A percentile compares a stretch with the other conserved stretches of the same genome.
Conservation (phyloP, 2,329 filamentous ascomycete genomes). For the Corynespora cassiicola region DNA sequence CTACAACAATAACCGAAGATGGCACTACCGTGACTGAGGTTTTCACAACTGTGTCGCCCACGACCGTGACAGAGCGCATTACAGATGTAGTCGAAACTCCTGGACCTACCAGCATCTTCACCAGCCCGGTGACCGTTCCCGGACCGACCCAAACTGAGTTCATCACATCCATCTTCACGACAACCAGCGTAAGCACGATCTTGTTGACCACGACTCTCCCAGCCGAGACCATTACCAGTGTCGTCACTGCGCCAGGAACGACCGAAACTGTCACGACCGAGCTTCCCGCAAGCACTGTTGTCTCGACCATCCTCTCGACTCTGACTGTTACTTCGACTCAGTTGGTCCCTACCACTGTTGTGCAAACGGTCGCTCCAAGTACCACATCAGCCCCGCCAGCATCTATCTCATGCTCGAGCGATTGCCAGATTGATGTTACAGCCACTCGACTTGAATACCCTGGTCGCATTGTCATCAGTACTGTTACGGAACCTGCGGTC, state of each 20-base stretch:
- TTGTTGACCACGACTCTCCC: constrained; percentile 24
- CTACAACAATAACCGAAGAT: too few species aligned
- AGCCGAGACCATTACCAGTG: constrained; percentile 5
- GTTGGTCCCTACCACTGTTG: constrained; percentile 27
- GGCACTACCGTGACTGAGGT: too few species aligned
- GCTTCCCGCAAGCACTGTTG: constrained; percentile 30
- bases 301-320: constrained; percentile 28
- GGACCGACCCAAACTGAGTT: constrained; percentile 16
- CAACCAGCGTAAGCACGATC: constrained; percentile 23
- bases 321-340: constrained; percentile 26
- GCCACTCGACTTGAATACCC: constrained; percentile 37
- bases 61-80: not conserved
- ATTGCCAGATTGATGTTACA: constrained; percentile 39
- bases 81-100: not conserved
- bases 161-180: constrained; percentile 20
- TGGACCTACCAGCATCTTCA: constrained; percentile 2
- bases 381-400: constrained; percentile 16
- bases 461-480: constrained; percentile 26
- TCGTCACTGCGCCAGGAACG: constrained; percentile 11
- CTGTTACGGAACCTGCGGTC: constrained; percentile 17
- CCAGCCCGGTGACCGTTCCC: constrained; percentile 4
- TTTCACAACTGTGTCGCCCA: too few species aligned
- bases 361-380: constrained; percentile 26
- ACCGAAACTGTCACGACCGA: constrained; percentile 31
- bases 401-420: constrained; percentile 29